Evolutionary conservation across 352 stramenopile genomes (phyloP), one percentile per base, ranked within the genome.

Genomic region (Globisporangium echinulatum): DNA sequence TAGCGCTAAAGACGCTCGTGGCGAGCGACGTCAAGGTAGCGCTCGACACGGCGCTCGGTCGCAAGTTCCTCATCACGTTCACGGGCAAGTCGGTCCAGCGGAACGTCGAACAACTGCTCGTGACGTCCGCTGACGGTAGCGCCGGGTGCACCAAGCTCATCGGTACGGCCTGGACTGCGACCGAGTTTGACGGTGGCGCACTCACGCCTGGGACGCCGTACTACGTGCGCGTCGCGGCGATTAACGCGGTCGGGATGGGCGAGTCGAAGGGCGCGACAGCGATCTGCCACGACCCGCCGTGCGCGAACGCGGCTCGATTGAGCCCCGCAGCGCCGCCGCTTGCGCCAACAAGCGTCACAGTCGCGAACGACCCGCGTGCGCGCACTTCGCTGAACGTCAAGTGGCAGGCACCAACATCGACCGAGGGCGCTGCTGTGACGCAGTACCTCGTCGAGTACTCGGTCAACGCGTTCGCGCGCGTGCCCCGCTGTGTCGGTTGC

Each of bases 381-480:
- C 82, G 74, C 4, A 91, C 85, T 10, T 75, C 73, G 7, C 68
- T 98, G 2, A 87, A 87, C 14, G 76, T 98, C 19, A 83, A 82
- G 54, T 98, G 94, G 92, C 69, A 87, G 50, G 61, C 75, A 0
- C 79, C 87, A 11, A 52, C 49, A 1, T 82, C 71, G 3, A 64
- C 52, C 7, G 92, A 97, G 49, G 92, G 92, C 6, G 79, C 80
- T 0, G 50, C 68, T 1, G 58, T 97, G 5, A 58, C 60, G 1
- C 65, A 74, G 8, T 98, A 96, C 68, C 38, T 88, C 5, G 70
- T 98, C n/a, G 88, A 97, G 58, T 96, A 90, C 70, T 94, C 85
- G 1, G 77, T 77, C 0, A 68, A 82, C 47, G 68, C 58, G 8
- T 92, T 92, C 63, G 59, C 61, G 3, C 52, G 62, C 1, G 63